Evolutionary conservation across 306 rosid genomes (phyloP).

Genomic region (Inga oerstediana): DNA sequence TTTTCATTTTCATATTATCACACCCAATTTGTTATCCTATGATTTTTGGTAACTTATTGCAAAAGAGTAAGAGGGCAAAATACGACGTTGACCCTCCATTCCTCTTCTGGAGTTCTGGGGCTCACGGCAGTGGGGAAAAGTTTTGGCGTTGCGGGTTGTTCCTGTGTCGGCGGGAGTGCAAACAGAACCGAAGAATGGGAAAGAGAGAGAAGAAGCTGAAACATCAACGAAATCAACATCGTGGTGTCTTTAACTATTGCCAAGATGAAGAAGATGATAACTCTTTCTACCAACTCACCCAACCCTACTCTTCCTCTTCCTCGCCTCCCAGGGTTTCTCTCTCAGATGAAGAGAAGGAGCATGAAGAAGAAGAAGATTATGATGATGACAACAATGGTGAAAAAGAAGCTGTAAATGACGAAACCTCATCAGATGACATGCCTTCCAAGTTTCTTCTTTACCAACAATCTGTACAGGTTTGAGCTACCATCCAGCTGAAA

Average conservation of each 20-base stretch:
- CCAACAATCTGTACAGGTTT: slow-evolving; percentile 91
- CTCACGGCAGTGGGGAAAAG: neutral
- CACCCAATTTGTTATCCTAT: too few species aligned
- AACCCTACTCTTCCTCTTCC: slow-evolving; percentile 36
- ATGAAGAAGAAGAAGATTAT: slow-evolving; percentile 3
- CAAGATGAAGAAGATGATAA: slow-evolving; percentile 51
- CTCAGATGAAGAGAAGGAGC: slow-evolving; percentile 37
- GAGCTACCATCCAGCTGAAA: slow-evolving; percentile 19
- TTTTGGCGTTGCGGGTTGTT: too few species aligned
- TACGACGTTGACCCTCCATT: neutral
- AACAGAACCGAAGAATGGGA: slow-evolving; percentile 32
- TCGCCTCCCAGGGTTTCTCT: slow-evolving; percentile 36
- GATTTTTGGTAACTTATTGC: neutral
- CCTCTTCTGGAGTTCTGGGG: neutral
- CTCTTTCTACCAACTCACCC: slow-evolving; percentile 30
- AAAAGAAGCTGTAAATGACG: slow-evolving; percentile 29
- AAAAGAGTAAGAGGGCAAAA: neutral
- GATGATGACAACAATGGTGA: slow-evolving; percentile 31
- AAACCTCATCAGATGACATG: slow-evolving; percentile 45
- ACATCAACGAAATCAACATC: slow-evolving; percentile 43
- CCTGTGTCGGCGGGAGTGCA: neutral
- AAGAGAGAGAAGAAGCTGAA: slow-evolving; percentile 50
- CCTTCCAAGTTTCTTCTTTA: slow-evolving; percentile 89
- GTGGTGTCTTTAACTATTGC: slow-evolving; percentile 41
- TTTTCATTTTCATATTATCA: too few species aligned